phyloP scores from a whole-genome alignment of 495 filamentous ascomycete species.

The Venustampulla echinocandica region DNA sequence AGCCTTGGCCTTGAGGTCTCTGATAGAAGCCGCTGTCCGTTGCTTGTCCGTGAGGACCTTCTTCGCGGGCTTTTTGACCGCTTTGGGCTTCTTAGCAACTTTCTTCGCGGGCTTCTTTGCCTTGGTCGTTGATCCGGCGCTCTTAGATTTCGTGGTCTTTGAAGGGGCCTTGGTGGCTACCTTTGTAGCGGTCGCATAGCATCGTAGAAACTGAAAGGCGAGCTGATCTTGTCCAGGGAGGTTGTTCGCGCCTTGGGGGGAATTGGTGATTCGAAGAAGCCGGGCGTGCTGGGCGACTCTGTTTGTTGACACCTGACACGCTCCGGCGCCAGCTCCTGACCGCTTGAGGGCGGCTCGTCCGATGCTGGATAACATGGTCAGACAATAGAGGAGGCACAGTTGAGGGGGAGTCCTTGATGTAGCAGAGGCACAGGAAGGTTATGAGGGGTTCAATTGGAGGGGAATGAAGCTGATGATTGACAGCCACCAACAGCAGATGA shows the following conservation, averaged over 20 bases:
- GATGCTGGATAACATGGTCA: conserved; percentile 30
- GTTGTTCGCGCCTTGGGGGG: background rate
- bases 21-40: conserved; percentile 2
- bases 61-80: background rate
- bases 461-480: too few species aligned
- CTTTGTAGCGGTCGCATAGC: conserved; percentile 16
- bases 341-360: conserved; percentile 28
- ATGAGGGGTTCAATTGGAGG: too few species aligned
- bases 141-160: background rate
- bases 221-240: background rate
- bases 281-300: conserved; percentile 12
- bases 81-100: conserved; percentile 3
- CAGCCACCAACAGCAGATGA: too few species aligned
- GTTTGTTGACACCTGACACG: conserved; percentile 21
- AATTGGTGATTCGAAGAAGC: conserved; percentile 8
- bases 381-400: background rate
- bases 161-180: background rate
- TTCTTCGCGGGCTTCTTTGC: conserved; percentile 2
- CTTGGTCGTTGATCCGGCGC: conserved; percentile 1
- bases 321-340: conserved; percentile 13
- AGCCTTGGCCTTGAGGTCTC: conserved; percentile 9
- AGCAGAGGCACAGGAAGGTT: conserved; percentile 2
- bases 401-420: background rate
- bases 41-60: conserved; percentile 9
- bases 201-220: conserved; percentile 1